phyloP scores from a whole-genome alignment of 441 rosid genomes.

The Lepidium campestre region DNA sequence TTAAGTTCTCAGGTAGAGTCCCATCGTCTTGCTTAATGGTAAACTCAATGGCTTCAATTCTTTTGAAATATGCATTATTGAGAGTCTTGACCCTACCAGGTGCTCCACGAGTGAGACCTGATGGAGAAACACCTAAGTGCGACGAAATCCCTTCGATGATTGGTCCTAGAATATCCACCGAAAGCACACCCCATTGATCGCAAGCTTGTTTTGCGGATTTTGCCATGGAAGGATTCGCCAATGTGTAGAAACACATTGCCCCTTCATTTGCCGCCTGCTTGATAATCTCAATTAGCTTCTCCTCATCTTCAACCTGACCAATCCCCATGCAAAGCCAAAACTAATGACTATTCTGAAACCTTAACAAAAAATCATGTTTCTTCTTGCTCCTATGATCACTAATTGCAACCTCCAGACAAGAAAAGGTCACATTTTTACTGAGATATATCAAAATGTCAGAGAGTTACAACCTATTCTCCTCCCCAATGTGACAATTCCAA shows the following conservation, averaged over 20 bases:
- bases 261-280: slow-evolving; percentile 84
- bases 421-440: not conserved
- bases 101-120: slow-evolving; percentile 90
- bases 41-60: slow-evolving; percentile 81
- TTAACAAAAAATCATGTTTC: not conserved
- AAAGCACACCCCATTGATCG: slow-evolving; percentile 49
- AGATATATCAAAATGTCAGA: not conserved
- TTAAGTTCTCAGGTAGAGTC: slow-evolving; percentile 66
- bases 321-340: not conserved
- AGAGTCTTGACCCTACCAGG: slow-evolving; percentile 51
- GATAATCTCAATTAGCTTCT: slow-evolving; percentile 55
- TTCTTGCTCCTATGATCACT: not conserved
- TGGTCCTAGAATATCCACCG: slow-evolving; percentile 70
- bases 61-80: slow-evolving; percentile 57
- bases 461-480: slow-evolving; percentile 26
- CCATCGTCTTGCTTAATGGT: slow-evolving; percentile 93
- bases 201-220: slow-evolving; percentile 67
- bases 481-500: slow-evolving; percentile 39
- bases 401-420: not conserved
- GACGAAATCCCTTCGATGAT: slow-evolving; percentile 73
- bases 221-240: slow-evolving; percentile 75
- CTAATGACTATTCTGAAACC: not conserved
- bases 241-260: slow-evolving; percentile 64
- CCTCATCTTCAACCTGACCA: slow-evolving; percentile 69
- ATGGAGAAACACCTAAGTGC: slow-evolving; percentile 70